phyloP scores from a whole-genome alignment of 208 protist species.

The Trypanosomatidae sp. region DNA sequence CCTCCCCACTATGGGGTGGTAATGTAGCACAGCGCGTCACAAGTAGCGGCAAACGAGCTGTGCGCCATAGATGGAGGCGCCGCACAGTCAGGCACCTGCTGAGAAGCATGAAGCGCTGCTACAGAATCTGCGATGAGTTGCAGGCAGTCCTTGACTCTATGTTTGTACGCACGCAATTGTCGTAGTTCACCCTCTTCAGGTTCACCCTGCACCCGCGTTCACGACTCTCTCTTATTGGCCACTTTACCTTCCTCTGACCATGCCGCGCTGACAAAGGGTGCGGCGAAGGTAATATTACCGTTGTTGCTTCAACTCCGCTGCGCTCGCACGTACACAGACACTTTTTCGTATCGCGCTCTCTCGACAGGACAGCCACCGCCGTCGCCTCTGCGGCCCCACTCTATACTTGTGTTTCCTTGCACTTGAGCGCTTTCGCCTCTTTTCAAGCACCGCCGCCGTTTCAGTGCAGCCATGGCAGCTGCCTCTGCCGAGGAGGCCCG shows the following conservation, averaged over 20 bases:
- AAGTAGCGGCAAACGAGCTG: neutral
- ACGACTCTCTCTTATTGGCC: neutral
- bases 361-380: neutral
- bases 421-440: neutral
- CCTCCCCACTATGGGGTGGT: neutral
- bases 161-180: too few species aligned
- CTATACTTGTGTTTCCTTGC: neutral
- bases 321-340: neutral
- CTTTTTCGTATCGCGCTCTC: neutral
- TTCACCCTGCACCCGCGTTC: neutral
- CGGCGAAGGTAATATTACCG: neutral
- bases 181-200: neutral
- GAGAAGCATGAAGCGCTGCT: neutral
- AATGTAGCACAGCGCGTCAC: neutral
- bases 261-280: neutral
- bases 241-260: neutral
- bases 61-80: neutral
- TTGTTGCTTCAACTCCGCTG: neutral
- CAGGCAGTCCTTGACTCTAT: neutral
- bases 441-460: neutral
- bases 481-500: slow-evolving; percentile 36
- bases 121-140: neutral
- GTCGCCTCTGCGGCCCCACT: neutral
- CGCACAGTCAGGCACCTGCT: neutral
- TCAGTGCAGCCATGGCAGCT: slow-evolving; percentile 2